Base-by-base conservation (phyloP, 257 asterid species). In the Anisodus tanguticus region DNA sequence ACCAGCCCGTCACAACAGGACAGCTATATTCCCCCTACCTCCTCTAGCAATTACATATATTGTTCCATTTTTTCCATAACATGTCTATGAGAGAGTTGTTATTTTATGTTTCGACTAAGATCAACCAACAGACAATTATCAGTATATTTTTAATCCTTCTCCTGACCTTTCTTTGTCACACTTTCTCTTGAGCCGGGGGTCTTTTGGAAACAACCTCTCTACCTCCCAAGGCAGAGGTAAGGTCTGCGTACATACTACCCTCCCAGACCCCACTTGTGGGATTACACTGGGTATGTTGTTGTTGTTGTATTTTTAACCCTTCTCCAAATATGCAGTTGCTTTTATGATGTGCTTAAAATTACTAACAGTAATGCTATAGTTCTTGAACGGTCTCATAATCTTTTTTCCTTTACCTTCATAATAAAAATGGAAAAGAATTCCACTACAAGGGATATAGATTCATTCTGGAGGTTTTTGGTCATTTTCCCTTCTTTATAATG, bases 391-490 rank as follows among this genome's bases (percentile, higher is more conserved):
- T 71, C 58, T n/a, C 58, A 71, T 71, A n/a, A n/a, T 9, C 55
- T 71, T 43, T 70, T 45, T 17, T 4, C 79, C 79, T 17, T 45
- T 71, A 12, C 58, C 79, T 71, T 45, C 17, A 0, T 17, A 43
- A 45, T 9, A 70, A 71, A 71, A 45, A 43, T 8, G 79, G 79
- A 71, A n/a, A 43, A 41, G 31, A 39, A 69, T 16, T 26, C 11
- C 54, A 69, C 57, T 43, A 71, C 10, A 45, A 45, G 58, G 79
- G 9, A 71, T 16, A 17, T 17, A 71, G 58, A 43, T 9, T 71
- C 79, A 71, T 71, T 71, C 58, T 71, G 55, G 79, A 70, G 16
- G 8, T 70, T 39, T 68, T 70, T 39, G 8, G 79, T 41, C 55
- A 43, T n/a, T 70, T 70, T 43, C 55, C 55, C 15, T 70, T 70